Conservation (phyloP, 2,329 filamentous ascomycete species). For the Fusarium mangiferae region DNA sequence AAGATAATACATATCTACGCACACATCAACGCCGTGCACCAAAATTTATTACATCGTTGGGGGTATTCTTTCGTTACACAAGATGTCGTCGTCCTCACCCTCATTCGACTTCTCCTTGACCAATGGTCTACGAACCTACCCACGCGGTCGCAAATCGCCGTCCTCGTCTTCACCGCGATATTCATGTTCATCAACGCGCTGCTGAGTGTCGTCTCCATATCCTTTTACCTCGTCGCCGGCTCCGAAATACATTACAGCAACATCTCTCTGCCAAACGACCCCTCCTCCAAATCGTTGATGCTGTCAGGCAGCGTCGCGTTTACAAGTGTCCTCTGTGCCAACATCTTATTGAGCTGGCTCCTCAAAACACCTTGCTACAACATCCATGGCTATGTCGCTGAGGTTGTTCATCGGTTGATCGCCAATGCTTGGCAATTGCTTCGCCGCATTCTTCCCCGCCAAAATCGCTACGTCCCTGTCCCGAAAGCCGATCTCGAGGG, state of each 20-base stretch:
- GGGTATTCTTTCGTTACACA: conserved; percentile 49
- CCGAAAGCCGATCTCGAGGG: conserved; percentile 5
- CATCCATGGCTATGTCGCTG: conserved; percentile 33
- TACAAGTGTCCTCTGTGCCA: conserved; percentile 20
- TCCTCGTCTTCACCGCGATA: conserved; percentile 13
- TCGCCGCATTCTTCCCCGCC: neutral
- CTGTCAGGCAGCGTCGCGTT: conserved; percentile 47
- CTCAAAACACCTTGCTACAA: conserved; percentile 41
- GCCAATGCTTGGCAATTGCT: conserved; percentile 16
- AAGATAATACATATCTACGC: conserved; percentile 49
- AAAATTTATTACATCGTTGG: conserved; percentile 21
- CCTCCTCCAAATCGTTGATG: conserved; percentile 45
- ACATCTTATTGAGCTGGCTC: conserved; percentile 38
- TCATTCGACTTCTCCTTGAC: conserved; percentile 48
- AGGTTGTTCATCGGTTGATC: conserved; percentile 44
- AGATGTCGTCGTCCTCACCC: conserved; percentile 46
- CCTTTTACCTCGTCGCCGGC: conserved; percentile 48
- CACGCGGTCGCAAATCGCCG: conserved; percentile 7
- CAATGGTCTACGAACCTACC: conserved; percentile 31
- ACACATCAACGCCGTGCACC: conserved; percentile 44
- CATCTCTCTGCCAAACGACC: conserved; percentile 45
- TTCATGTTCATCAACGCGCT: conserved; percentile 27
- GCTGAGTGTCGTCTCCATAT: conserved; percentile 32
- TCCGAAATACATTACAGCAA: conserved; percentile 51
- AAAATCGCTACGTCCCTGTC: conserved; percentile 31